Evolutionary conservation across 2,329 filamentous ascomycete genomes (phyloP).

Genomic region (Xylariaceae sp.): DNA sequence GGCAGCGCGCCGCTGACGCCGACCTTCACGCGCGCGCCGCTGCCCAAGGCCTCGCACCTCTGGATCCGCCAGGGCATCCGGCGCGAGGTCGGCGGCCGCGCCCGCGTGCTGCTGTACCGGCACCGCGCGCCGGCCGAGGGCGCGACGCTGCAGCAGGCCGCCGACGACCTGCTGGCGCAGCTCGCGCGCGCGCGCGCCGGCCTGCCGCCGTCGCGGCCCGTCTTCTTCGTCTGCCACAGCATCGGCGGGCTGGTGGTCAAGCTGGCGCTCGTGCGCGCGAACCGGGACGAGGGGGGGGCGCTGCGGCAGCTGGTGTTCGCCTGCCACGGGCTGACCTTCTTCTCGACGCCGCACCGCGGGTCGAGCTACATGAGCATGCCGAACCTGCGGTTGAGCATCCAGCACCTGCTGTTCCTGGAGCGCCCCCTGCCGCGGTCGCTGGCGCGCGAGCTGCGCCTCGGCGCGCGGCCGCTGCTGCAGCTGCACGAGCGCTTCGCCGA

Average conservation of each 20-base stretch:
- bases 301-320: conserved; percentile 42
- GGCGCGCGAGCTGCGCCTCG: conserved; percentile 42
- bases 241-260: conserved; percentile 55
- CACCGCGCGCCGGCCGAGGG: conserved; percentile 36
- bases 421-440: conserved; percentile 42
- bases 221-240: conserved; percentile 55
- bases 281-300: conserved; percentile 23
- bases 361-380: conserved; percentile 55
- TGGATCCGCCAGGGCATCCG: conserved; percentile 49
- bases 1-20: conserved; percentile 24
- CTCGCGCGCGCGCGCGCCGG: conserved; percentile 27
- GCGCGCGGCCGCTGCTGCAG: conserved; percentile 38
- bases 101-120: conserved; percentile 44
- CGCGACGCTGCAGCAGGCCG: conserved; percentile 35
- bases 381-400: conserved; percentile 47
- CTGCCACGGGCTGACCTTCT: conserved; percentile 55
- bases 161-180: conserved; percentile 39
- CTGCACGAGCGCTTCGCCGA: conserved; percentile 49
- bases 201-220: conserved; percentile 34
- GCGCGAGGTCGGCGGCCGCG: conserved; percentile 35
- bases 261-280: conserved; percentile 44
- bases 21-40: conserved; percentile 22
- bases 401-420: conserved; percentile 42
- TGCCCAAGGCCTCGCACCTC: conserved; percentile 29
- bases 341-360: conserved; percentile 54